Conservation (phyloP, 306 rosid species). For the Adenanthera pavonina region DNA sequence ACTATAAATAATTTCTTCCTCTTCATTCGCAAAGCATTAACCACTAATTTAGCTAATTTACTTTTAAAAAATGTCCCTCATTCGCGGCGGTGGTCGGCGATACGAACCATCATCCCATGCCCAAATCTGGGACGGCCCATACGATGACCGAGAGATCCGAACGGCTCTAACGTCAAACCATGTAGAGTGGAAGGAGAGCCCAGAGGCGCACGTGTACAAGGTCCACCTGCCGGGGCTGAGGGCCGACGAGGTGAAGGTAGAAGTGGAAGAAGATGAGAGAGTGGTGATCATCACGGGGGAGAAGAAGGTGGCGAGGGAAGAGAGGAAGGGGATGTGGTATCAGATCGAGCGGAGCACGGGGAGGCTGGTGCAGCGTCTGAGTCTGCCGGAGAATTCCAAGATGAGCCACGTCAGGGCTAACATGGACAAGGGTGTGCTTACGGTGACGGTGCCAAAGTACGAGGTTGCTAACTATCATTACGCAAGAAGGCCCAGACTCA, state of each 20-base stretch:
- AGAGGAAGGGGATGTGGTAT: slow-evolving; percentile 45
- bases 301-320: slow-evolving; percentile 46
- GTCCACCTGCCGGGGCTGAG: slow-evolving; percentile 53
- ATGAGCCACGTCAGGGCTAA: slow-evolving; percentile 44
- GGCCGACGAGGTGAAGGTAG: slow-evolving; percentile 55
- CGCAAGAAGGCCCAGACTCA: slow-evolving; percentile 14
- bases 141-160: not conserved
- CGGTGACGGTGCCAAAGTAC: slow-evolving; percentile 56
- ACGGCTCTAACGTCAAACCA: not conserved
- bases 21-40: not conserved
- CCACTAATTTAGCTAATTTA: no score
- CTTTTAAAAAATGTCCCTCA: not conserved
- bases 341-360: slow-evolving; percentile 43
- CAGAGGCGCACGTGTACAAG: slow-evolving; percentile 46
- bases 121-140: slow-evolving; percentile 27
- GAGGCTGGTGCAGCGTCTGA: slow-evolving; percentile 48
- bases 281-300: slow-evolving; percentile 52
- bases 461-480: slow-evolving; percentile 19
- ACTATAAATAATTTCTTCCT: not conserved
- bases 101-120: not conserved
- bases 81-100: slow-evolving; percentile 7
- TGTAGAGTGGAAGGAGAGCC: slow-evolving; percentile 53
- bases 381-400: slow-evolving; percentile 52
- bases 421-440: slow-evolving; percentile 57
- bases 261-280: slow-evolving; percentile 51